phyloP scores from a whole-genome alignment of 768 basidiomycete species.

The Podaxis carcinomalis region DNA sequence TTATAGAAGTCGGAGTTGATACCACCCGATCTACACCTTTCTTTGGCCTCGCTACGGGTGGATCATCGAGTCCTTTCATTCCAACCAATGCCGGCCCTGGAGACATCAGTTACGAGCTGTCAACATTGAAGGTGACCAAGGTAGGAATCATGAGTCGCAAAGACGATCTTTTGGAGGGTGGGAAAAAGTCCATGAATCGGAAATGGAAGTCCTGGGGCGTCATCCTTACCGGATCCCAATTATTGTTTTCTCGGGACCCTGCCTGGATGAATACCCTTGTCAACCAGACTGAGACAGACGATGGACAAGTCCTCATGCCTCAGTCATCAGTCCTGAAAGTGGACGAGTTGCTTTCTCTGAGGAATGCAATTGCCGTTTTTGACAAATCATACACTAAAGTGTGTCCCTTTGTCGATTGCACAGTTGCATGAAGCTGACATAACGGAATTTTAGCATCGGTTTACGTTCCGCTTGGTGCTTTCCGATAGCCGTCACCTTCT shows the following conservation, averaged over 20 bases:
- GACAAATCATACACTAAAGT: slow-evolving; percentile 81
- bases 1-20: slow-evolving; percentile 52
- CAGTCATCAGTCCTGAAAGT: slow-evolving; percentile 54
- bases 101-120: slow-evolving; percentile 20
- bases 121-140: slow-evolving; percentile 70
- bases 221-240: slow-evolving; percentile 83
- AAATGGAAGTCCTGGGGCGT: slow-evolving; percentile 91
- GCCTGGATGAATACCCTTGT: slow-evolving; percentile 33
- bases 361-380: slow-evolving; percentile 73
- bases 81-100: not conserved
- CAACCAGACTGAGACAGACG: slow-evolving; percentile 18
- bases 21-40: slow-evolving; percentile 29
- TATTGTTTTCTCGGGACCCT: slow-evolving; percentile 83
- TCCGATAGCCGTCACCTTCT: slow-evolving; percentile 79
- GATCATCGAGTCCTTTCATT: slow-evolving; percentile 9
- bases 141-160: slow-evolving; percentile 79
- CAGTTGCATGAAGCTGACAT: not conserved
- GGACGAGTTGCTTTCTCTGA: slow-evolving; percentile 81
- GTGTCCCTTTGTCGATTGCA: slow-evolving; percentile 13
- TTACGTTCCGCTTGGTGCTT: slow-evolving; percentile 76
- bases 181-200: slow-evolving; percentile 67
- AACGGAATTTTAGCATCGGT: slow-evolving; percentile 41
- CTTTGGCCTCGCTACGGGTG: slow-evolving; percentile 30
- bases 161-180: slow-evolving; percentile 71
- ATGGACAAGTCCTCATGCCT: slow-evolving; percentile 30